These are phyloP conservation scores for Russula virescens DNA, from an alignment of 768 basidiomycete species.

Conservation along the genomic window DNA sequence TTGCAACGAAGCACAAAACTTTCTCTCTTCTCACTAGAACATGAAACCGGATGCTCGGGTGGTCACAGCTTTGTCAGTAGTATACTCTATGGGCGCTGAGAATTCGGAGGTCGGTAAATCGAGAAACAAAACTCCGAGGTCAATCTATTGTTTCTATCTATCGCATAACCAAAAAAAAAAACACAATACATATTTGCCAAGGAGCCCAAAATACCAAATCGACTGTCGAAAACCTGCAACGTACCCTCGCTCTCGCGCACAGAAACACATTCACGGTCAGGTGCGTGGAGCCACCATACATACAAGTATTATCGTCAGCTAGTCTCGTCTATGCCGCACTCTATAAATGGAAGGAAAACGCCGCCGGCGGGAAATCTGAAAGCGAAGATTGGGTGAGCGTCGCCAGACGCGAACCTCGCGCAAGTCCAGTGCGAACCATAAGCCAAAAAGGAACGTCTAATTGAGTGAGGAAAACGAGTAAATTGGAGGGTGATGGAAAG, in stretches of 20 bases:
- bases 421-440: background rate
- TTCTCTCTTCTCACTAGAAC: too few species aligned
- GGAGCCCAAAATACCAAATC: background rate
- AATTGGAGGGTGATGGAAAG: background rate
- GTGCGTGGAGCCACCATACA: background rate
- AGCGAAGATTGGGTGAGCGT: background rate
- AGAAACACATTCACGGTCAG: background rate
- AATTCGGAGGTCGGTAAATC: background rate
- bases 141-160: background rate
- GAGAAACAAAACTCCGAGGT: background rate
- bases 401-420: background rate
- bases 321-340: slow-evolving; percentile 1
- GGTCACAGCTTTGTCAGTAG: background rate
- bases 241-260: background rate
- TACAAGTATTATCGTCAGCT: slow-evolving; percentile 1
- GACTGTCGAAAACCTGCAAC: background rate
- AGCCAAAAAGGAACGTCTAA: background rate
- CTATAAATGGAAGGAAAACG: background rate
- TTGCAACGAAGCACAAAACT: background rate
- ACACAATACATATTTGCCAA: background rate
- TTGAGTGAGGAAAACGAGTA: background rate
- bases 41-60: background rate
- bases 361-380: background rate
- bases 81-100: background rate
- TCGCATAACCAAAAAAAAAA: background rate